A percentile compares a stretch with the other conserved stretches of the same genome.
Conservation (phyloP, 306 rosid genomes). For the Neltuma alba region DNA sequence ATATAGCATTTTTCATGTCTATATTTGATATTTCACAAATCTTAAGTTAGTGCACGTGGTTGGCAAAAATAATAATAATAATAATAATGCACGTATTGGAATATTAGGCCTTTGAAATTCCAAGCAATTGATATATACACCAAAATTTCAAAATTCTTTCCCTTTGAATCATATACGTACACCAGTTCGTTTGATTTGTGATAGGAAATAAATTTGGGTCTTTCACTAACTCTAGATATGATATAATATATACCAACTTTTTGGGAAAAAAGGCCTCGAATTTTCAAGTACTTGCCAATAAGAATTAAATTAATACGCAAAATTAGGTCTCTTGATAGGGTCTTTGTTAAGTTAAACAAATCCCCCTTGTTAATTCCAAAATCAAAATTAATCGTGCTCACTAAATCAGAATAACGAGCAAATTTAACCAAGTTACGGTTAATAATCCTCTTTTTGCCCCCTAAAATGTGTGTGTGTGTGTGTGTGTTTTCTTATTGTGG, state of each 20-base stretch:
- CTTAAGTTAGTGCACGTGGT: no score
- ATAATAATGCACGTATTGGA: no score
- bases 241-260: background rate
- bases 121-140: background rate
- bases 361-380: background rate
- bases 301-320: background rate
- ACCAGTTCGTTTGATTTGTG: background rate
- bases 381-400: background rate
- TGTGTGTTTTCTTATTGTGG: background rate
- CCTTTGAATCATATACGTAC: background rate
- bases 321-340: background rate
- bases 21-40: no score
- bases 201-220: background rate
- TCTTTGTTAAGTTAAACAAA: background rate
- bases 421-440: background rate
- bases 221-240: background rate
- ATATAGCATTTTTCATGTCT: background rate
- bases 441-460: background rate
- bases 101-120: slow-evolving; percentile 22
- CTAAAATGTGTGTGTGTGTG: background rate
- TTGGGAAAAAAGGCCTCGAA: no score
- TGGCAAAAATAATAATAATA: no score
- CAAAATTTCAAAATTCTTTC: background rate
- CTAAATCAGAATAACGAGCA: background rate
- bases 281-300: background rate